Percentiles rank a stretch among this genome's conserved stretches.
These are phyloP conservation scores for Pichia norvegensis DNA, from an alignment of 1,139 yeast genomes.

Conservation along the genomic window DNA sequence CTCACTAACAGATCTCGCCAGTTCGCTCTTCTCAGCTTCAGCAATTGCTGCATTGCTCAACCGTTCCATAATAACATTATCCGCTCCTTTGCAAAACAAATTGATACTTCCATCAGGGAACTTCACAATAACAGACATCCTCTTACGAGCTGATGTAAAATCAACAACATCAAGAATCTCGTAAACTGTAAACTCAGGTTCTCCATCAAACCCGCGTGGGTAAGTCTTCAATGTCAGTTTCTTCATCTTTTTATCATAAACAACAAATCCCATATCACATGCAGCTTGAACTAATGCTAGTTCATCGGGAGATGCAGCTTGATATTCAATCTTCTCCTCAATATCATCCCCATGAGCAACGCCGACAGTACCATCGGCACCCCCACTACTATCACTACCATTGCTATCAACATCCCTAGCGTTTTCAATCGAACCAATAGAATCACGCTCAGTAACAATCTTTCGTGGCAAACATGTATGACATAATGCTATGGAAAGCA, in stretches of 20 bases:
- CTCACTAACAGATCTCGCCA: slow-evolving; percentile 49
- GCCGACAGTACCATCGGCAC: background rate
- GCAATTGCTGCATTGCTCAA: slow-evolving; percentile 56
- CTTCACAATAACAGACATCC: slow-evolving; percentile 84
- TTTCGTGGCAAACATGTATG: slow-evolving; percentile 78
- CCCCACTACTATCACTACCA: slow-evolving; percentile 6
- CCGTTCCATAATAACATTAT: slow-evolving; percentile 78
- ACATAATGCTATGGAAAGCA: slow-evolving; percentile 77
- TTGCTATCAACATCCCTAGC: slow-evolving; percentile 4
- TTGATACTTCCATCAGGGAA: slow-evolving; percentile 78
- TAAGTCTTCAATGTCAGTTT: slow-evolving; percentile 62
- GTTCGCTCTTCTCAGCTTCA: slow-evolving; percentile 50
- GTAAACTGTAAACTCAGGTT: slow-evolving; percentile 59
- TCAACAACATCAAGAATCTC: slow-evolving; percentile 75
- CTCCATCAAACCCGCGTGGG: slow-evolving; percentile 69
- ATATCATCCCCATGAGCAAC: slow-evolving; percentile 32
- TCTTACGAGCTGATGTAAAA: slow-evolving; percentile 78
- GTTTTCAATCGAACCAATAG: slow-evolving; percentile 17
- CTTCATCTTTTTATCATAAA: slow-evolving; percentile 57
- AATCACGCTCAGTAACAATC: slow-evolving; percentile 20
- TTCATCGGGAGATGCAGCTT: slow-evolving; percentile 95
- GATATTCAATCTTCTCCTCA: slow-evolving; percentile 60
- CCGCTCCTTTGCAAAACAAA: slow-evolving; percentile 91
- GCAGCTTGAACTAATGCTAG: slow-evolving; percentile 91
- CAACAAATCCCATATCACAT: slow-evolving; percentile 82